Base-by-base conservation (phyloP, 1,139 yeast species). In the Kodamaea fungicola region DNA sequence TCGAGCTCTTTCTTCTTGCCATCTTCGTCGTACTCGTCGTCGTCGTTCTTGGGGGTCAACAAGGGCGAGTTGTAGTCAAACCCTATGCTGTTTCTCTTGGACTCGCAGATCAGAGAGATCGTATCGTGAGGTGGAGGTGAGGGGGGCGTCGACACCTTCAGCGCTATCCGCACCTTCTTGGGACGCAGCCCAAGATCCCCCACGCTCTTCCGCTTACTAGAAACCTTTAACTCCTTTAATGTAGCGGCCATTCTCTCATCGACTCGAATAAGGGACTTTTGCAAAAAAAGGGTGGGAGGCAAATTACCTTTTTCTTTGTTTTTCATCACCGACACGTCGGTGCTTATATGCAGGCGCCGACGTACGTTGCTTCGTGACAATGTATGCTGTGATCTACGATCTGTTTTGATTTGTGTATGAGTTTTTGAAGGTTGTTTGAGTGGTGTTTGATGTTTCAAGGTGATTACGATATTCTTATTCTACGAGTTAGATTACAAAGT, bases 31-130 rank as follows among this genome's bases (percentile, higher is more conserved):
- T 29, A 21, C 33, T 61, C 66, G 38, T 65, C 67, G 37, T 66
- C 71, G 31, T 68, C 74, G 23, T 69, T 71, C 42, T 67, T 68
- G 8, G 75, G 75, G 1, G 75, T 69, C 40, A 69, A 56, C 29
- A 69, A 56, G 6, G 73, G 72, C 37, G 68, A 58, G 41, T 50
- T 51, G 42, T 59, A 61, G 26, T 39, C 38, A 26, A 22, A 29
- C 21, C 27, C 25, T 30, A 7, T 30, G 13, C 26, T 23, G 22
- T 6, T 21, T 12, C 7, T 22, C 8, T 10, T 21, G 9, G 27
- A 9, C 12, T 10, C 12, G 25, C 22, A n/a, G 8, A 19, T 16
- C 25, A 16, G 8, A 12, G 24, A 4, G 22, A n/a, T 30, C 25
- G 32, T 6, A 8, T n/a, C 31, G 12, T 25, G 35, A n/a, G 19